phyloP scores from a whole-genome alignment of 2,329 filamentous ascomycete species.

The Ampelomyces quisqualis region DNA sequence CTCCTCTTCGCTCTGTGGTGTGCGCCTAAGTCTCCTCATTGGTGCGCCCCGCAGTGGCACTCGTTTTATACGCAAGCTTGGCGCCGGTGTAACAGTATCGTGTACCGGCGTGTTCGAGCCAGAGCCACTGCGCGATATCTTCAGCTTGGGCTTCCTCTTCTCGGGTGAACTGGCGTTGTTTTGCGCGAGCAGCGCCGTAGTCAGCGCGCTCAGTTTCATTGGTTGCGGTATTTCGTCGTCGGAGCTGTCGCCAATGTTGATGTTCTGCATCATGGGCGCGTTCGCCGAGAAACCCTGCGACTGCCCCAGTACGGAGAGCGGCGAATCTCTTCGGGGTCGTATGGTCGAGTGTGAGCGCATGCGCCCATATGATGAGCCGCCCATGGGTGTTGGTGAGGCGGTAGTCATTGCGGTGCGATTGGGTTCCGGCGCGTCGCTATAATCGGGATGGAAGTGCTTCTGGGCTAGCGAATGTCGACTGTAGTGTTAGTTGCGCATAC shows the following conservation, averaged over 20 bases:
- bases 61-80: slow-evolving; percentile 43
- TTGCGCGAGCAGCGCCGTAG: slow-evolving; percentile 72
- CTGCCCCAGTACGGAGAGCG: slow-evolving; percentile 48
- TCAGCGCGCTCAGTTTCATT: slow-evolving; percentile 90
- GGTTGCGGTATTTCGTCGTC: slow-evolving; percentile 86
- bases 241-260: slow-evolving; percentile 75
- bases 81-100: slow-evolving; percentile 45
- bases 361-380: slow-evolving; percentile 40
- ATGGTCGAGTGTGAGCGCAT: slow-evolving; percentile 41
- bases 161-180: slow-evolving; percentile 47
- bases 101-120: slow-evolving; percentile 43
- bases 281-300: slow-evolving; percentile 50
- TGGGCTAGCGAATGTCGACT: slow-evolving; percentile 44
- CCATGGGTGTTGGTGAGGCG: slow-evolving; percentile 44
- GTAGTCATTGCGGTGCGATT: slow-evolving; percentile 39
- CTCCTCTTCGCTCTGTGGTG: slow-evolving; percentile 44
- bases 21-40: slow-evolving; percentile 42
- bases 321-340: slow-evolving; percentile 48
- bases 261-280: slow-evolving; percentile 51
- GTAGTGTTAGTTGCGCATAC: slow-evolving; percentile 43
- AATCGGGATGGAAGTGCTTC: slow-evolving; percentile 19
- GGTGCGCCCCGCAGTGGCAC: slow-evolving; percentile 44
- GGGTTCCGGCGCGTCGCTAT: slow-evolving; percentile 21
- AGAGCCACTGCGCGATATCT: slow-evolving; percentile 40
- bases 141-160: slow-evolving; percentile 42